Evolutionary conservation across 306 rosid genomes (phyloP).

Genomic region (Prunus persica): Prunus_persica_NCBIv2 NC_034012.1:15988501-15989000

Average conservation of each 20-base stretch:
- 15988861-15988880: too few species aligned
- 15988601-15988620: constrained; percentile 8
- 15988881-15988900: too few species aligned
- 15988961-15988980: too few species aligned
- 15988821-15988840: background rate
- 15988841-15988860: background rate
- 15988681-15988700: background rate
- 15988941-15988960: too few species aligned
- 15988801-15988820: background rate
- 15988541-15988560: background rate
- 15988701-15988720: too few species aligned
- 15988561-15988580: background rate
- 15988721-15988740: background rate
- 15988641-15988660: background rate
- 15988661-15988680: background rate
- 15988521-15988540: background rate
- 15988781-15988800: too few species aligned
- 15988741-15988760: background rate
- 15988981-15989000: too few species aligned
- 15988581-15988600: background rate
- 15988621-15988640: background rate
- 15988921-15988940: too few species aligned
- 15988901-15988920: too few species aligned
- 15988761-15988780: background rate
- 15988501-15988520: background rate